Base-by-base conservation (phyloP, 2,329 filamentous ascomycete species). In the Setomelanomma holmii region DNA sequence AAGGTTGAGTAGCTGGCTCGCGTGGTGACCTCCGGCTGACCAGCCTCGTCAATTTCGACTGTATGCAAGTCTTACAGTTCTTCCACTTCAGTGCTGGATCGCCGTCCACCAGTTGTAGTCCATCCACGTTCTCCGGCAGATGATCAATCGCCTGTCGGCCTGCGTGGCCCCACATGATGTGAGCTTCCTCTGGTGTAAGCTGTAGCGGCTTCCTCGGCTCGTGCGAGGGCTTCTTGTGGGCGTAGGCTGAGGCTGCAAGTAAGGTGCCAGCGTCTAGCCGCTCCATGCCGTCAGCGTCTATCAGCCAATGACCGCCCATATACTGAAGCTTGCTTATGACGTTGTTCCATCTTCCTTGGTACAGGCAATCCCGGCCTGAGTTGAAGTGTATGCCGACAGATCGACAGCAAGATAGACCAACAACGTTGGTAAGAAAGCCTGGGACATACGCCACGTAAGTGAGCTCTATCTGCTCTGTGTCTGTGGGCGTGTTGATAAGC, bases 291-390 rank as follows among this genome's bases (percentile, higher is more conserved):
- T 53, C 39, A 23, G 44, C 39, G 20, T 53, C 50, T 21, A 53
- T 39, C 30, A 53, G 45, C 50, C 44, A 53, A 22, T 53, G 44
- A 30, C 50, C 50, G n/a, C 45, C 45, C 21, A 49, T 34, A 33
- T 43, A 48, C 21, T 53, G 35, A 16, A 53, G 44, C 21, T 48
- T 21, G 38, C 27, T 33, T 3, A 53, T 22, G 27, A 40, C 40
- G 30, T 47, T 53, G 27, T 38, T 35, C 44, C 34, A 46, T 41
- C 21, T 30, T 2, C 35, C 4, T 39, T 48, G 23, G 30, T 53
- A 53, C 34, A 53, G 44, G 20, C 36, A 44, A 40, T 53, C 44
- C 19, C 20, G 44, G 38, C 50, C 50, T 53, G 39, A 53, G 50
- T 53, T 33, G 23, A 53, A 53, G 33, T 53, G 50, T 24, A 53